Evolutionary conservation across 1,284 basidiomycete genomes (phyloP).

Genomic region (Malassezia yamatoensis): DNA sequence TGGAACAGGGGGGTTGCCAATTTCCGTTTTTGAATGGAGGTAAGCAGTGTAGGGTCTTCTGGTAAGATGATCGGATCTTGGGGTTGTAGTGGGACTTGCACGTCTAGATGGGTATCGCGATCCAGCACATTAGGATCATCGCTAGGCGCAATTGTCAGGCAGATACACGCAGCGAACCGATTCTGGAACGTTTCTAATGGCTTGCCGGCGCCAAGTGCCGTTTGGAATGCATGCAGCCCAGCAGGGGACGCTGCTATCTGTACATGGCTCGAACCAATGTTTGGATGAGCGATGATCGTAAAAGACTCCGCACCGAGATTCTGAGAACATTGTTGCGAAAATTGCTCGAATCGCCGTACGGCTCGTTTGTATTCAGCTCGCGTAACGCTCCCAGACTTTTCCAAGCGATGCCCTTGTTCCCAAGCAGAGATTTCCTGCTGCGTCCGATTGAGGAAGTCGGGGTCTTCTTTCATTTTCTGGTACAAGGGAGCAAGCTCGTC

Average conservation of each 20-base stretch:
- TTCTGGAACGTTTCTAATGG: constrained; percentile 18
- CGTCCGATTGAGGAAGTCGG: constrained; percentile 14
- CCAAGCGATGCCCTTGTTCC: constrained; percentile 15
- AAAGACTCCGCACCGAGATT: constrained; percentile 19
- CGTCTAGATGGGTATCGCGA: constrained; percentile 15
- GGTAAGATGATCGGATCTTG: constrained; percentile 18
- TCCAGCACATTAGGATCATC: constrained; percentile 13
- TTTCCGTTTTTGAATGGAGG: constrained; percentile 18
- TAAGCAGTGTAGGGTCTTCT: constrained; percentile 18
- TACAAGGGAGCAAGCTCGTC: constrained; percentile 20
- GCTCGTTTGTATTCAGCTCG: constrained; percentile 18
- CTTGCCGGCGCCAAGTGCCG: constrained; percentile 15
- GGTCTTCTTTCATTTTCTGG: constrained; percentile 20
- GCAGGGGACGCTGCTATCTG: constrained; percentile 17
- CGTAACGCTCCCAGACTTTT: constrained; percentile 13
- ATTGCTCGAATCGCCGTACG: constrained; percentile 19
- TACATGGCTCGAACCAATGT: constrained; percentile 18
- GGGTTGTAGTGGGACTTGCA: constrained; percentile 15
- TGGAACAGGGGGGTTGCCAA: constrained; percentile 17
- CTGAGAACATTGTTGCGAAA: constrained; percentile 17
- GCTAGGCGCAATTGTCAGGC: constrained; percentile 14
- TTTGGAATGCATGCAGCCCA: constrained; percentile 18
- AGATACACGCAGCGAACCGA: constrained; percentile 17
- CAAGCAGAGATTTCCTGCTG: constrained; percentile 17
- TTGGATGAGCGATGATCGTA: constrained; percentile 18